A percentile compares a stretch with the other conserved stretches of the same genome.
phyloP scores from a whole-genome alignment of 352 stramenopile genomes.

The Pythium insidiosum region DNA sequence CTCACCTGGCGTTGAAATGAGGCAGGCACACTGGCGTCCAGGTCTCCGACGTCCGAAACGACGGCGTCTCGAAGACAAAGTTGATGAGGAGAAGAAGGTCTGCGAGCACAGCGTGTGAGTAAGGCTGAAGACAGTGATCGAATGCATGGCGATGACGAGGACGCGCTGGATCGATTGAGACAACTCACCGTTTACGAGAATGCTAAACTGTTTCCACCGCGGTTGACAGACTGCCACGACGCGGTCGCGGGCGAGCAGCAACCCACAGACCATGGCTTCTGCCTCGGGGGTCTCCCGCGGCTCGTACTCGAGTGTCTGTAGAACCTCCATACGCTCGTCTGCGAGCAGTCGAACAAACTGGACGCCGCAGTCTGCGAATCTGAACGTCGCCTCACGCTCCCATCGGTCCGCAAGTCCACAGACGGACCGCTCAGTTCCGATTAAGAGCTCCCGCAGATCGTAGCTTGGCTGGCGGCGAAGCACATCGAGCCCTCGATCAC shows the following conservation, averaged over 20 bases:
- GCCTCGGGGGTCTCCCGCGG: slow-evolving; percentile 6
- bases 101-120: too few species aligned
- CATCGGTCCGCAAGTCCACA: slow-evolving; percentile 31
- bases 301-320: slow-evolving; percentile 38
- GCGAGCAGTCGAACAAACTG: slow-evolving; percentile 39
- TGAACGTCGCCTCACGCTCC: slow-evolving; percentile 21
- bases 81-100: slow-evolving; percentile 60
- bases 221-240: slow-evolving; percentile 54
- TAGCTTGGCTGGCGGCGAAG: slow-evolving; percentile 50
- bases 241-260: slow-evolving; percentile 35
- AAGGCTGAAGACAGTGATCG: background rate
- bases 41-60: slow-evolving; percentile 49
- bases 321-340: slow-evolving; percentile 29
- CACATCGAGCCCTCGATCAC: slow-evolving; percentile 46
- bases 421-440: slow-evolving; percentile 48
- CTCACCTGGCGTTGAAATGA: slow-evolving; percentile 50
- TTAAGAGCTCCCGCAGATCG: slow-evolving; percentile 62
- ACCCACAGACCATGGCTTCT: slow-evolving; percentile 45
- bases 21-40: slow-evolving; percentile 67
- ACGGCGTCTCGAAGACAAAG: slow-evolving; percentile 66
- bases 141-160: too few species aligned
- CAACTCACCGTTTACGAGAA: slow-evolving; percentile 52
- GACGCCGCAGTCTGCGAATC: slow-evolving; percentile 38
- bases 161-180: too few species aligned
- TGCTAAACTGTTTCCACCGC: slow-evolving; percentile 50